Base-by-base conservation (phyloP, 345 rosid genomes). In the Draba incana region DNA sequence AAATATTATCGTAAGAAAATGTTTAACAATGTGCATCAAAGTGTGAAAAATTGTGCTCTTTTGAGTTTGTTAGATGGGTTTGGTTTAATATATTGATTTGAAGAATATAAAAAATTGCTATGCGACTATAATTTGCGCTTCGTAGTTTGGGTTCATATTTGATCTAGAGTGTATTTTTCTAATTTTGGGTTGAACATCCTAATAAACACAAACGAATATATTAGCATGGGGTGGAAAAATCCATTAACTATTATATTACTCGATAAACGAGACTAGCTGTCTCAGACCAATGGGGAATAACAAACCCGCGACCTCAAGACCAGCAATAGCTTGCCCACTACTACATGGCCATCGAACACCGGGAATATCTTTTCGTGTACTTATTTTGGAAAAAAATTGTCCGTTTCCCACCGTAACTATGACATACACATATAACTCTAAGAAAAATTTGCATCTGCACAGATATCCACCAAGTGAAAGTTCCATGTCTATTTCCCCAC, bases 1-100 rank as follows among this genome's bases (percentile, higher is more conserved):
- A 59, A 30, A 54, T 54, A 9, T 16, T 25, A 27, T 53, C 51
- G 12, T 53, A 53, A 66, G 39, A 66, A 66, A 15, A 11, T 42
- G 28, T 30, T 44, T 16, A 53, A 53, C 43, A 66, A 42, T 42
- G 28, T 53, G 51, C 31, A 66, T 28, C 42, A 11, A n/a, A 14
- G 69, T 46, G 42, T 30, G 28, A 6, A 45, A 10, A 14, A 14
- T 44, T 61, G 51, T 25, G 25, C n/a, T 60, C 23, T n/a, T 12
- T 60, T n/a, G 51, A 59, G 8, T 42, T 38, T 16, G 6, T 11
- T 28, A 52, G 38, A 30, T 7, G 42, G 37, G 13, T 35, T 41
- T 39, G 48, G 11, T 28, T 28, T 20, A 20, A 20, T 20, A 20
- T 20, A 20, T 20, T 20, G 20, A 20, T 20, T 20, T 20, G 20